Base-by-base conservation (phyloP, 768 basidiomycete species). In the Hericium erinaceus region DNA sequence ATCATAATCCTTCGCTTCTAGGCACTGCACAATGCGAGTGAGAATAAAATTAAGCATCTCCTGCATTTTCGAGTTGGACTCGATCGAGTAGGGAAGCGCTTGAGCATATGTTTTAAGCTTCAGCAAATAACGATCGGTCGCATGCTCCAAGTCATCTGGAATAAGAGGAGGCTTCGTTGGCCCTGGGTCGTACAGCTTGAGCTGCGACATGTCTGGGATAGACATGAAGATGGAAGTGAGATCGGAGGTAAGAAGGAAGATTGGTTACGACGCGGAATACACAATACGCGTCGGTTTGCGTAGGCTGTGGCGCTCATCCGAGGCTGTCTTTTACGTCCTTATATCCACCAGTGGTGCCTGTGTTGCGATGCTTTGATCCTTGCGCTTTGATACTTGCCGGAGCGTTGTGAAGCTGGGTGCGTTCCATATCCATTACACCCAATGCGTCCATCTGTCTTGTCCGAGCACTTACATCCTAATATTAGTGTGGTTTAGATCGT, bases 1-100 rank as follows among this genome's bases (percentile, higher is more conserved):
- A 40, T 91, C 89, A 70, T 82, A 94, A 68, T 94, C 92, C 65
- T 82, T 83, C 3, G 91, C 89, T 60, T 87, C 80, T 20, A 90
- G 74, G 55, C 84, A 82, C 68, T 95, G 89, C 2, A 78, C 74
- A 28, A 93, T 75, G 40, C 85, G 80, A 64, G 81, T 62, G 60
- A 85, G 68, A 68, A 90, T 82, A 61, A 87, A 81, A 61, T 92
- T 87, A 51, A 95, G 77, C 65, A 90, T 74, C 58, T 80, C 74
- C 69, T 88, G 78, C 83, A 92, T 88, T 65, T 80, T 80, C n/a
- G 81, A 78, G 60, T 86, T 77, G 2, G 87, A 74, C 67, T 95
- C 92, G 57, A 87, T 80, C 16, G 82, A 76, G 68, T 93, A 93
- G 1, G 92, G 91, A 38, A 95, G 68, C 13, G 79, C 80, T 51